Base-by-base conservation (phyloP, 2,329 filamentous ascomycete genomes). In the Stemphylium vesicarium region DNA sequence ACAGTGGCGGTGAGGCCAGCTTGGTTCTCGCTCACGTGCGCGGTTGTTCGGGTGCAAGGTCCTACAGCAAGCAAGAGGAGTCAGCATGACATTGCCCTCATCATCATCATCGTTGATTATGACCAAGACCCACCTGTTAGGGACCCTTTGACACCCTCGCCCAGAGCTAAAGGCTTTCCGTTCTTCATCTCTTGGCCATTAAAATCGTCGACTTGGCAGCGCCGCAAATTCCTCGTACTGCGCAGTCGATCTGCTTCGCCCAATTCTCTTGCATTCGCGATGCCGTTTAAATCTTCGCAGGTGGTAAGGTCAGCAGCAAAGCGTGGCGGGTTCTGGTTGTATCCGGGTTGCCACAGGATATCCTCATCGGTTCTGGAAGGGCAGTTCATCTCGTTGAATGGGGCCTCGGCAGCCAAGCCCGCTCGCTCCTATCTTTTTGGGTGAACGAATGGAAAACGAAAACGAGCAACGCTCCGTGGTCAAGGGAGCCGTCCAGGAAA, bases 231-330 rank as follows among this genome's bases (percentile, higher is more conserved):
- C 24, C 50, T 53, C n/a, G 47, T 44, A 16, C 41, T 53, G 50
- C 57, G 43, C 47, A 65, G 48, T 13, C 49, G 47, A 56, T 66
- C 62, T 40, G 63, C 65, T 50, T 71, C 65, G 12, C 65, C 60
- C 15, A 71, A 52, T 49, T 71, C 68, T 50, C 68, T 65, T n/a
- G 64, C 62, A 52, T 71, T 70, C 13, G 65, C 66, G 20, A 70
- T 71, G 36, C 68, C 68, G 54, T 70, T 71, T 29, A 72, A 31
- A 46, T 71, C 67, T 46, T 67, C 58, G 49, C 69, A 66, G 13
- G 69, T 72, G 26, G 68, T 72, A 22, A 70, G 55, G 54, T 71
- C 69, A n/a, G 68, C 62, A 18, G 68, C 67, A 51, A 71, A 68
- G 37, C 50, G 57, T 31, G 68, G 69, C 22, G 69, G 68, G 31